phyloP scores from a whole-genome alignment of 495 filamentous ascomycete species.

The Penicillium arizonense region DNA sequence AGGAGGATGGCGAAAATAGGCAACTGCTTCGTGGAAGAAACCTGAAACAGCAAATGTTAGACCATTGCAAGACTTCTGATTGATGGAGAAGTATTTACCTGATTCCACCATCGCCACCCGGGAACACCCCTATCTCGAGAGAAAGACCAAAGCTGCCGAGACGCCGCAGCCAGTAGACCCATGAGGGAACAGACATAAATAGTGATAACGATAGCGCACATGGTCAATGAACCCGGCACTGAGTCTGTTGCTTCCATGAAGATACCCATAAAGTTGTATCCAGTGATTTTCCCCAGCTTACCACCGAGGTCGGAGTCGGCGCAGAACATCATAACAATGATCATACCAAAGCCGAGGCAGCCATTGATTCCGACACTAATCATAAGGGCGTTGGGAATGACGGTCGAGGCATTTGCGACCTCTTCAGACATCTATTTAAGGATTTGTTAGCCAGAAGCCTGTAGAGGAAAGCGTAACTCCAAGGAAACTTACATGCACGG shows the following conservation, averaged over 20 bases:
- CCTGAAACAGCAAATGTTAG: constrained; percentile 3
- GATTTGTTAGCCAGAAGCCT: constrained; percentile 47
- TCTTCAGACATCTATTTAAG: constrained; percentile 37
- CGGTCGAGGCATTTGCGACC: constrained; percentile 35
- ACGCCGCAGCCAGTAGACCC: constrained; percentile 46
- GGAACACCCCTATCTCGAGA: constrained; percentile 57
- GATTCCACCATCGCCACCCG: constrained; percentile 43
- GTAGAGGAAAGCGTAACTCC: neutral
- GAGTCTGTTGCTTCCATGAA: constrained; percentile 45
- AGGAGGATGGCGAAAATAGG: constrained; percentile 29
- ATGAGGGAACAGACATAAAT: constrained; percentile 40
- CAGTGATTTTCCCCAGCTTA: constrained; percentile 31
- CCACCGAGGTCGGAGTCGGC: constrained; percentile 29
- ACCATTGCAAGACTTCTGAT: neutral
- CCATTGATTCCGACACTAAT: constrained; percentile 38
- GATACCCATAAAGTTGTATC: constrained; percentile 50
- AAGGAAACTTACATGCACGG: constrained; percentile 21
- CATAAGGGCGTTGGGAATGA: constrained; percentile 33
- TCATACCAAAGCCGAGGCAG: constrained; percentile 37
- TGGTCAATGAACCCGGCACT: constrained; percentile 34
- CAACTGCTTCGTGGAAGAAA: constrained; percentile 7
- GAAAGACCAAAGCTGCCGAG: constrained; percentile 56
- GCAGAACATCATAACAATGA: constrained; percentile 39
- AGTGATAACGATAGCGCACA: constrained; percentile 28
- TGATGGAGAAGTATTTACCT: constrained; percentile 18